These are phyloP conservation scores for Aspergillus calidoustus DNA, from an alignment of 2,329 filamentous ascomycete species.

Conservation along the genomic window DNA sequence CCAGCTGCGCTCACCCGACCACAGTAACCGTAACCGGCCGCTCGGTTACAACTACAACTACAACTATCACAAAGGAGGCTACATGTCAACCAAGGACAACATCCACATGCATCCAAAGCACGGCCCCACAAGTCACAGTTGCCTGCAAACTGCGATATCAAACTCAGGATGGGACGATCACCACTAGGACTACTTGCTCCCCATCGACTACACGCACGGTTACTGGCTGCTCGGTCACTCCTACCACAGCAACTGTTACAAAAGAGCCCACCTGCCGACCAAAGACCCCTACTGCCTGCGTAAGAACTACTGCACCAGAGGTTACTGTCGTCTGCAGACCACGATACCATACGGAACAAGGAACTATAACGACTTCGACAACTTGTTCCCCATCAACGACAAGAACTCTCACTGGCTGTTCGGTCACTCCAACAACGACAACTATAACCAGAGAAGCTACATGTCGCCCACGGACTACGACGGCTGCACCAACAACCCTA, in stretches of 20 bases:
- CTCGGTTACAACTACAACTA: background rate
- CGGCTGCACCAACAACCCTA: background rate
- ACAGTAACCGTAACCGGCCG: constrained; percentile 2
- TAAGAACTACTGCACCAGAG: background rate
- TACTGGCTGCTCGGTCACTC: constrained; percentile 4
- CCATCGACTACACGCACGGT: background rate
- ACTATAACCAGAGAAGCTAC: too few relatives aligned
- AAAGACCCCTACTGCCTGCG: background rate
- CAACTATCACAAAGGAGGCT: background rate
- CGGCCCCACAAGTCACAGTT: constrained; percentile 2
- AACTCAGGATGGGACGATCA: background rate
- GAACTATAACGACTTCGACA: too few relatives aligned
- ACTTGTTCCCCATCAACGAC: too few relatives aligned
- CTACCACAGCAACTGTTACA: background rate
- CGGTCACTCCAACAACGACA: too few relatives aligned
- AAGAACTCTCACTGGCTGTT: too few relatives aligned
- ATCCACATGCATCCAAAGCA: background rate
- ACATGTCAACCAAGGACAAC: background rate
- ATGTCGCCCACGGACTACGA: too few relatives aligned
- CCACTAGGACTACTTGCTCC: background rate
- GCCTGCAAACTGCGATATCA: background rate
- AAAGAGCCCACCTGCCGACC: constrained; percentile 1
- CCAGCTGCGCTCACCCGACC: background rate
- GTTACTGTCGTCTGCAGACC: too few relatives aligned
- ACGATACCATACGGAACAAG: too few relatives aligned